Conservation (phyloP, 164 flowering plant genomes). For the Vitis rupestris region DNA sequence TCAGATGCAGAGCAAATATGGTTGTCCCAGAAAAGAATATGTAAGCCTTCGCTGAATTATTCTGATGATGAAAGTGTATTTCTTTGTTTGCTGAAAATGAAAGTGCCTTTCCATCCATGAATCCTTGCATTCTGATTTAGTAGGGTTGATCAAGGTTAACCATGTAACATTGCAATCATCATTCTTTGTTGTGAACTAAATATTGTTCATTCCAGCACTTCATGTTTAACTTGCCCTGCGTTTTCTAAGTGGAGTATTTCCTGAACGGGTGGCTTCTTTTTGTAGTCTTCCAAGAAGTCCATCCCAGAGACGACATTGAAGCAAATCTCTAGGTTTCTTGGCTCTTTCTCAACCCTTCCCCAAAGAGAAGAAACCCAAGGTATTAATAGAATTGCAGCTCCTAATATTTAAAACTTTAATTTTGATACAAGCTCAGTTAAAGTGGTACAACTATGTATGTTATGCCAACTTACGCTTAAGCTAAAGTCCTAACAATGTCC, state of each 20-base stretch:
- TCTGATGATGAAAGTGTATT: too few relatives aligned
- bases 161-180: too few relatives aligned
- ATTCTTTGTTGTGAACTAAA: neutral
- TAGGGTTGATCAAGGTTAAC: too few relatives aligned
- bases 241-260: neutral
- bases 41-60: too few relatives aligned
- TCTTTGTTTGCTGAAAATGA: too few relatives aligned
- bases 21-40: too few relatives aligned
- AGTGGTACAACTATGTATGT: neutral
- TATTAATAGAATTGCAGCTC: conserved; percentile 3
- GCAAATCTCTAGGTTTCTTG: conserved; percentile 32
- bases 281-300: conserved; percentile 39
- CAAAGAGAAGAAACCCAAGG: conserved; percentile 34
- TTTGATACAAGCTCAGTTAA: neutral
- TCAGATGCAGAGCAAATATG: too few relatives aligned
- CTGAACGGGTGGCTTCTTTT: conserved; percentile 5
- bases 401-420: neutral
- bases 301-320: conserved; percentile 41
- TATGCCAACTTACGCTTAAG: too few relatives aligned
- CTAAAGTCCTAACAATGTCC: too few relatives aligned
- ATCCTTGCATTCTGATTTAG: neutral
- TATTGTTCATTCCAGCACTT: neutral
- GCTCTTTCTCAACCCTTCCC: conserved; percentile 39
- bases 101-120: too few relatives aligned
- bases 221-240: neutral